phyloP scores from a whole-genome alignment of 2,329 filamentous ascomycete species.

The Colletotrichum horii region DNA sequence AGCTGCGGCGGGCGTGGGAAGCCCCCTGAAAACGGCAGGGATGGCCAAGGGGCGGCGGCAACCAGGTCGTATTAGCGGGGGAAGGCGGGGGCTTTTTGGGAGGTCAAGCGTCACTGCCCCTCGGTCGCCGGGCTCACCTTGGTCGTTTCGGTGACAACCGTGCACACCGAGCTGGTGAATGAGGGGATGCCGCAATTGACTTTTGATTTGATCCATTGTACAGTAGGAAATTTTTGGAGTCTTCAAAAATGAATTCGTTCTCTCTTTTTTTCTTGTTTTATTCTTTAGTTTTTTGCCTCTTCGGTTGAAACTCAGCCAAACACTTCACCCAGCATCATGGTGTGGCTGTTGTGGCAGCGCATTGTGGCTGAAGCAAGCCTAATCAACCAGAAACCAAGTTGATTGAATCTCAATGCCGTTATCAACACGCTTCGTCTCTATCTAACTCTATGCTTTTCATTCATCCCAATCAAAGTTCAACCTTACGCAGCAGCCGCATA shows the following conservation, averaged over 20 bases:
- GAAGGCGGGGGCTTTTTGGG: neutral
- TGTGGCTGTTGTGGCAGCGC: neutral
- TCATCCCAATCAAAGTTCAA: neutral
- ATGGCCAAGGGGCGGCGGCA: neutral
- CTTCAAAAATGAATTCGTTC: too few species aligned
- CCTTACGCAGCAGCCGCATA: neutral
- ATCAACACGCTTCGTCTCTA: neutral
- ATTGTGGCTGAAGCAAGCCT: neutral
- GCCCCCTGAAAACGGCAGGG: constrained; percentile 10
- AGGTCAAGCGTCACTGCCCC: neutral
- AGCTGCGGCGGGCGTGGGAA: neutral
- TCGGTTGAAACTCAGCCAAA: too few species aligned
- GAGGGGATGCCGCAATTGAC: neutral
- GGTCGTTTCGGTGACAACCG: neutral
- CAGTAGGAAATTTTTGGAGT: too few species aligned
- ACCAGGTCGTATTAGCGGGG: neutral
- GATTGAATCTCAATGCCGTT: neutral
- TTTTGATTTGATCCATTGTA: neutral
- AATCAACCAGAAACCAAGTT: neutral
- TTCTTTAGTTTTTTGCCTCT: too few species aligned
- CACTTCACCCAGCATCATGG: too few species aligned
- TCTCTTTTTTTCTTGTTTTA: too few species aligned
- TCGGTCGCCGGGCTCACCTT: neutral
- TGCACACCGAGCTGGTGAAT: neutral
- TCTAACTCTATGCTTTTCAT: neutral